Evolutionary conservation across 129 eudicot species (phyloP), one percentile per base, ranked within the genome.

Genomic region (Saussurea involucrata): DNA sequence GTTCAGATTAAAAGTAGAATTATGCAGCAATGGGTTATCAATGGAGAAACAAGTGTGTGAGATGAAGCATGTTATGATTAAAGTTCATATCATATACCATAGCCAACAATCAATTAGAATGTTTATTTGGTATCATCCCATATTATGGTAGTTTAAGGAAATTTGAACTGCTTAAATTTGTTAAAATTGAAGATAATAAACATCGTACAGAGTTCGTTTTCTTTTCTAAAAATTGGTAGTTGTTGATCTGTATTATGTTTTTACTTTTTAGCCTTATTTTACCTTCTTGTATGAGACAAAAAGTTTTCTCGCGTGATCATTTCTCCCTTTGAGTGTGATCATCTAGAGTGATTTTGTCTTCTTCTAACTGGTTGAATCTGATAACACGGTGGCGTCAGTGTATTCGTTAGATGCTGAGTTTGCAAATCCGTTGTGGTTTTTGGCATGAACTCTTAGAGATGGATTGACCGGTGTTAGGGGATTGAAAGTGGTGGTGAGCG

Each of bases 381-480:
- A 88, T 68, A 94, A 91, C 69, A 82, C 84, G 44, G 92, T 95
- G 77, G 79, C 77, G 55, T 89, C 93, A 31, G 71, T 95, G 49
- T 89, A 86, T 81, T 66, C 92, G 44, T 60, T 91, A 82, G 81
- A 95, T 76, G 97, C 97, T 18, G 98, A 94, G 82, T 94, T 94
- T 82, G 85, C 98, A 46, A 82, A 78, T 79, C 98, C 98, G 1
- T 74, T 94, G 63, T 94, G 98, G 87, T 89, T 76, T 94, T 94
- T 82, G 98, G 98, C 79, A 89, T 87, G 87, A 94, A 85, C 80
- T 91, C 98, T 5, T 94, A 91, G 97, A 91, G 57, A 80, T 94
- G 69, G 78, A 69, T 90, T 55, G 11, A 84, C 85, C 3, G 76
- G 87, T 22, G 69, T 18, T 63, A 24, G 29, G 66, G 83, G 75